These are phyloP conservation scores for Penicillium sp. DNA, from an alignment of 2,329 filamentous ascomycete genomes.

Conservation along the genomic window DNA sequence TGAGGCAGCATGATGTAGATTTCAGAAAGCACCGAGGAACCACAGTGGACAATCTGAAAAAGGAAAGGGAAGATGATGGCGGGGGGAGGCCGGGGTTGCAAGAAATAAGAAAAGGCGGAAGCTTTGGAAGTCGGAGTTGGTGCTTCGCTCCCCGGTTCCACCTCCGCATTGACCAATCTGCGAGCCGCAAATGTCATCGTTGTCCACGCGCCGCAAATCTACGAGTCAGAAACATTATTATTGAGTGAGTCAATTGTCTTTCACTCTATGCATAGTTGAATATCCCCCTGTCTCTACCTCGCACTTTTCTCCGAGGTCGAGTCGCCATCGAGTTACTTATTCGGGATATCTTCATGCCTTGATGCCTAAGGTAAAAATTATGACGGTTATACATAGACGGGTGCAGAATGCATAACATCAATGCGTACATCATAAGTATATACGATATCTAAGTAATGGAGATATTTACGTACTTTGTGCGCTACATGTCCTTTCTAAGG, in stretches of 20 bases:
- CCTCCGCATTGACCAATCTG: conserved; percentile 10
- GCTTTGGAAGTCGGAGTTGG: conserved; percentile 17
- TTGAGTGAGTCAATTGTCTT: not conserved
- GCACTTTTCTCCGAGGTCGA: not conserved
- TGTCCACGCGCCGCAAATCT: not conserved
- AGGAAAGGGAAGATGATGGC: conserved; percentile 9
- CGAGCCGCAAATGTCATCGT: conserved; percentile 16
- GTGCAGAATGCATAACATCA: not conserved
- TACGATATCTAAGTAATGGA: too few species aligned
- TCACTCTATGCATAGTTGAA: not conserved
- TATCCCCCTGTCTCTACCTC: not conserved
- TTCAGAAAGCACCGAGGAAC: conserved; percentile 11
- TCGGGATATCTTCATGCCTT: not conserved
- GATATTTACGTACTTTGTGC: too few species aligned
- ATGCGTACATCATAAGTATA: not conserved
- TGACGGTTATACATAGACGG: not conserved
- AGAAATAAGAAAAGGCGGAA: conserved; percentile 19
- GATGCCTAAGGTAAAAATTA: not conserved
- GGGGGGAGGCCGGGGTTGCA: conserved; percentile 15
- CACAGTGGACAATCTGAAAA: conserved; percentile 6
- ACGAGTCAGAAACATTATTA: not conserved
- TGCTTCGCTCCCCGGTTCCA: conserved; percentile 18
- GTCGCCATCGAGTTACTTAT: not conserved
- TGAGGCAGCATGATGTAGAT: conserved; percentile 23
- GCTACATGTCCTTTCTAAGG: too few species aligned